These are phyloP conservation scores for Rutstroemia sp. DNA, from an alignment of 2,329 filamentous ascomycete genomes.

Conservation along the genomic window DNA sequence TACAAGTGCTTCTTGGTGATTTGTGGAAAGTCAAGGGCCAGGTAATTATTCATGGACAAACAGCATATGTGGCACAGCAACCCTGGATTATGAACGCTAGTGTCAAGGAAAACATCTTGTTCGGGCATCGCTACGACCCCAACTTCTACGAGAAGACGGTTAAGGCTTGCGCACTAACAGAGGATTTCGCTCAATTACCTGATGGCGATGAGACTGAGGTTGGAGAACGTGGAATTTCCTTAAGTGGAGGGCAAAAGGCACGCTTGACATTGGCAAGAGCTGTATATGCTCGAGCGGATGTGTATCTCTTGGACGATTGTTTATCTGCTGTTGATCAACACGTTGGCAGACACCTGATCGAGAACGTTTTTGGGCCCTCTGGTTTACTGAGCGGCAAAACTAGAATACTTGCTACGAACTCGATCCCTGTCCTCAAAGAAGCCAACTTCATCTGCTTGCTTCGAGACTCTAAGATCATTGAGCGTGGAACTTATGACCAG, in stretches of 20 bases:
- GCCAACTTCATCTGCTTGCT: conserved; percentile 84
- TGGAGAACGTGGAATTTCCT: conserved; percentile 89
- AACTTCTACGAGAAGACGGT: conserved; percentile 91
- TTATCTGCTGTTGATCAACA: conserved; percentile 98
- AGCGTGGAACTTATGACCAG: conserved; percentile 85
- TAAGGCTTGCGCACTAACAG: conserved; percentile 79
- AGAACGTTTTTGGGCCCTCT: conserved; percentile 81
- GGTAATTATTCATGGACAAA: conserved; percentile 71
- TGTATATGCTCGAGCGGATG: conserved; percentile 92
- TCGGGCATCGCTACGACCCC: conserved; percentile 89
- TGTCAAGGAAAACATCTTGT: conserved; percentile 94
- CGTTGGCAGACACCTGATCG: conserved; percentile 88
- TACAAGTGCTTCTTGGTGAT: conserved; percentile 84
- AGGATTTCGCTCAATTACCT: conserved; percentile 86
- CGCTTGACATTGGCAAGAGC: conserved; percentile 86
- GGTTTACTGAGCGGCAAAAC: conserved; percentile 82
- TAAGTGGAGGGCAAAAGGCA: conserved; percentile 94
- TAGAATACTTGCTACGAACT: conserved; percentile 87
- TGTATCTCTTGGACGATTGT: conserved; percentile 90
- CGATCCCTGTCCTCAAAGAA: conserved; percentile 82
- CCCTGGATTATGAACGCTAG: conserved; percentile 98
- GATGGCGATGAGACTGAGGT: conserved; percentile 97
- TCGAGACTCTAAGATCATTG: conserved; percentile 73
- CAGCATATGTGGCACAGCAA: conserved; percentile 89
- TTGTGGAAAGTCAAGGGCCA: conserved; percentile 82